Evolutionary conservation across 2,329 filamentous ascomycete species (phyloP).

Genomic region (Coniochaeta sp.): DNA sequence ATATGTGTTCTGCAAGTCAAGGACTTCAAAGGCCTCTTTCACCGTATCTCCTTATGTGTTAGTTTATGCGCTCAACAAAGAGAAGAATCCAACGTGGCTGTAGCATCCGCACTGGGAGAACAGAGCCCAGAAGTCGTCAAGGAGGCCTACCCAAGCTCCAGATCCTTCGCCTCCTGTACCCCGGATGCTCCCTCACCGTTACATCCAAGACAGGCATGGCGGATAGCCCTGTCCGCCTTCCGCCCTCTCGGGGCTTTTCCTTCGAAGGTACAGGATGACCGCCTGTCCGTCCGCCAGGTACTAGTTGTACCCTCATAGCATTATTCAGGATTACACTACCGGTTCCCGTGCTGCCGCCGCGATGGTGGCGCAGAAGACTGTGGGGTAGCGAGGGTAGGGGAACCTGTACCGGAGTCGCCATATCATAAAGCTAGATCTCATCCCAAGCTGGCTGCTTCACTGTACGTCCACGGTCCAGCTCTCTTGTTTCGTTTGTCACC

Average conservation of each 20-base stretch:
- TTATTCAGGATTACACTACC: not conserved
- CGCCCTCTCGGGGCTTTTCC: not conserved
- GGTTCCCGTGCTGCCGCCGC: not conserved
- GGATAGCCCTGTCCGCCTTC: not conserved
- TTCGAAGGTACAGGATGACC: not conserved
- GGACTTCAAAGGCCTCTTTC: no score
- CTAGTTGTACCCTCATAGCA: not conserved
- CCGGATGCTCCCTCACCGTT: slow-evolving; percentile 10
- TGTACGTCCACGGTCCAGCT: not conserved
- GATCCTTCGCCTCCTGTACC: slow-evolving; percentile 4
- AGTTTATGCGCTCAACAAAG: no score
- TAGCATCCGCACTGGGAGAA: no score
- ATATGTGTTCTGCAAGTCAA: not conserved
- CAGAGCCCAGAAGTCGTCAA: no score
- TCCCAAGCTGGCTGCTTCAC: not conserved
- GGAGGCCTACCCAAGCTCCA: no score
- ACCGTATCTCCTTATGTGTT: no score
- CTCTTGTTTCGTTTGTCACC: not conserved
- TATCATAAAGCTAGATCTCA: not conserved
- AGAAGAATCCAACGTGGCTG: no score
- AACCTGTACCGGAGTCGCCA: not conserved
- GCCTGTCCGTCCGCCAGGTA: not conserved
- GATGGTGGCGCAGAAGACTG: not conserved
- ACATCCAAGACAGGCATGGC: not conserved
- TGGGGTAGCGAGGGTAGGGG: not conserved